phyloP scores from a whole-genome alignment of 2,329 filamentous ascomycete genomes.

The Trichophaea hybrida region DNA sequence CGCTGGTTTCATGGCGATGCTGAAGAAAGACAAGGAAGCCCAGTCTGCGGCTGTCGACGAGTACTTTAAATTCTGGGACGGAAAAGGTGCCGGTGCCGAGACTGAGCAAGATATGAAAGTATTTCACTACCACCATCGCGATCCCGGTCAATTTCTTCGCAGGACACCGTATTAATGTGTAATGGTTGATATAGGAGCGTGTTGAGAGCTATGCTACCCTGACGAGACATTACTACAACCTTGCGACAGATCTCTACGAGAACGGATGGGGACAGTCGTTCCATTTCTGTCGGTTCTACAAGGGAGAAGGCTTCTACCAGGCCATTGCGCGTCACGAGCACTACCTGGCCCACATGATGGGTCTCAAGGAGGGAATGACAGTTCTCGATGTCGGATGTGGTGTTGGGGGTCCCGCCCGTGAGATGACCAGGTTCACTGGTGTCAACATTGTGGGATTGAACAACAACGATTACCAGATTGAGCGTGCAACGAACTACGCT shows the following conservation, averaged over 20 bases:
- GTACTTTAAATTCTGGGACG: conserved; percentile 95
- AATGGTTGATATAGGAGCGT: conserved; percentile 44
- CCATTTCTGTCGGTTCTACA: conserved; percentile 90
- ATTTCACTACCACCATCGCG: conserved; percentile 12
- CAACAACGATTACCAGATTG: conserved; percentile 99
- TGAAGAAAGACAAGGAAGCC: conserved; percentile 64
- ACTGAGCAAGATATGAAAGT: conserved; percentile 71
- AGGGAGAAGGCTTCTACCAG: conserved; percentile 74
- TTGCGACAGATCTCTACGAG: conserved; percentile 92
- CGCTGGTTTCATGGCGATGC: conserved; percentile 68
- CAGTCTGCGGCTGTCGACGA: conserved; percentile 74
- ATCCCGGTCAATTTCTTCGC: too few relatives aligned
- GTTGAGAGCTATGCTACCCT: conserved; percentile 82
- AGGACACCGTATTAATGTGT: not conserved
- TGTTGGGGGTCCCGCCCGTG: conserved; percentile 84
- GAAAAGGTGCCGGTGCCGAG: conserved; percentile 64
- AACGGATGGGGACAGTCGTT: conserved; percentile 94
- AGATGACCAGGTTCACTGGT: conserved; percentile 92
- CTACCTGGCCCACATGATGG: conserved; percentile 83
- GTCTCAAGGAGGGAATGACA: conserved; percentile 70
- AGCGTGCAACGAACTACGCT: conserved; percentile 78
- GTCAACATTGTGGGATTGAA: conserved; percentile 83
- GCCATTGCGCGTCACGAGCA: conserved; percentile 95
- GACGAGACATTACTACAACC: conserved; percentile 93
- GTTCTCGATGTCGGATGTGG: conserved; percentile 95